Percentiles rank a stretch among this genome's conserved stretches.
Evolutionary conservation across 208 protist genomes (phyloP).

Genomic region (Crithidia mellificae): DNA sequence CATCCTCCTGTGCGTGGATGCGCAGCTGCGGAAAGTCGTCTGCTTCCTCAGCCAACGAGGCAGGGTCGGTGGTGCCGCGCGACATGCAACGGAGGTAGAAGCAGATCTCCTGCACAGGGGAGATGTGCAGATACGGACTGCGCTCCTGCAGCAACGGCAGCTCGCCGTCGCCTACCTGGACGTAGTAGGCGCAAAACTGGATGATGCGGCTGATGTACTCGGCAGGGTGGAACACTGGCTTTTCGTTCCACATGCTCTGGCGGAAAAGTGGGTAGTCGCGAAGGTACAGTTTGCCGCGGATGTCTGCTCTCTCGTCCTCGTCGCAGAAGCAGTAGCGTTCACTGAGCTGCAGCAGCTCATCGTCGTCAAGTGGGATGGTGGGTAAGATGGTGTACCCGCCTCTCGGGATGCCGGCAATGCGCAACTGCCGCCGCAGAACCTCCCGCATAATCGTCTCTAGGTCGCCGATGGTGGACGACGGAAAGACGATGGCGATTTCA

Average conservation of each 20-base stretch:
- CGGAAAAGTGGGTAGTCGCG: slow-evolving; percentile 50
- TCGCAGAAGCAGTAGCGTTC: slow-evolving; percentile 47
- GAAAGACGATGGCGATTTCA: slow-evolving; percentile 62
- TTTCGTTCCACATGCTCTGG: slow-evolving; percentile 16
- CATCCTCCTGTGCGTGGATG: slow-evolving; percentile 21
- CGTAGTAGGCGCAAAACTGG: slow-evolving; percentile 52
- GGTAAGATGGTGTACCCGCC: slow-evolving; percentile 77
- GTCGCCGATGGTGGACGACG: slow-evolving; percentile 51
- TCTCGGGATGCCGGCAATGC: slow-evolving; percentile 64
- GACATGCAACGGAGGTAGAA: slow-evolving; percentile 29
- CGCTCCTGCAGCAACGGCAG: slow-evolving; percentile 18
- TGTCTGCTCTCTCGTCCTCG: slow-evolving; percentile 40
- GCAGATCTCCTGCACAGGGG: slow-evolving; percentile 60
- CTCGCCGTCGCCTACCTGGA: slow-evolving; percentile 23
- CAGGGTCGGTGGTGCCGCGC: slow-evolving; percentile 9
- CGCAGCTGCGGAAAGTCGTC: slow-evolving; percentile 14
- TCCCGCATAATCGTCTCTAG: slow-evolving; percentile 70
- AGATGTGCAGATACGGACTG: slow-evolving; percentile 72
- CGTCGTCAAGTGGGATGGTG: slow-evolving; percentile 55
- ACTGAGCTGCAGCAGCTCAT: slow-evolving; percentile 62
- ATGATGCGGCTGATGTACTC: slow-evolving; percentile 70
- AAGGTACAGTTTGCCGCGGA: slow-evolving; percentile 46
- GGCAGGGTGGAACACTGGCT: slow-evolving; percentile 65
- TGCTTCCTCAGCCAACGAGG: background rate
- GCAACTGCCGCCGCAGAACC: slow-evolving; percentile 57